Base-by-base conservation (phyloP, 164 flowering plant genomes). In the Sedum album region DNA sequence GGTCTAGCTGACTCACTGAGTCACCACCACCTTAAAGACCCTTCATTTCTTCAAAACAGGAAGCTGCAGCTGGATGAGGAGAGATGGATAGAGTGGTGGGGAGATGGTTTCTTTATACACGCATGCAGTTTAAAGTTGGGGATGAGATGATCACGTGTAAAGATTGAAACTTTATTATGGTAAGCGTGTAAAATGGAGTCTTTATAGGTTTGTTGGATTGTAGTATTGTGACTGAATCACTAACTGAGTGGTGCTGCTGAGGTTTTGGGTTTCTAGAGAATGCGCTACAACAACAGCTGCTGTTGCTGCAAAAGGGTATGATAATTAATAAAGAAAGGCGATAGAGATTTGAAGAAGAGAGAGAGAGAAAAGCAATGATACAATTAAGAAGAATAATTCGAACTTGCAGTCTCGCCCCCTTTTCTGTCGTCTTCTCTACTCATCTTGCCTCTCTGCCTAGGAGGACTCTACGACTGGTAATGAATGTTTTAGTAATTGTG, bases 371-470 rank as follows among this genome's bases (percentile, higher is more conserved):
- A 74, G 81, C 81, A 80, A 77, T 69, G 74, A 83, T 80, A 81
- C 79, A 76, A 69, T 61, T 80, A 79, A 82, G 83, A 84, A 85
- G 85, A 82, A 85, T 83, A 84, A 84, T 87, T 86, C 86, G 92
- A 89, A 87, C 81, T 83, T 81, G 82, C 85, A 73, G 84, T 76
- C 71, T 35, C 71, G 35, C 65, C 39, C n/a, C 17, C 39, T 33
- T 4, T 14, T 31, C 39, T 31, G 38, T 30, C 79, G 65, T 73
- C 67, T 67, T 76, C 82, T 73, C 72, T 66, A 74, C 68, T 60
- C 73, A 70, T 76, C 76, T 64, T 69, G 67, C 66, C 68, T 18
- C 63, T 61, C 76, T 60, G 67, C 66, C 67, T 48, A 60, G 69
- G 3, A 11, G 15, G 28, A 4, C 21, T 53, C 8, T 6, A n/a